Percentiles rank a stretch among this genome's conserved stretches.
Conservation (phyloP, 1,284 basidiomycete species). For the Vanrija pseudolonga region DNA sequence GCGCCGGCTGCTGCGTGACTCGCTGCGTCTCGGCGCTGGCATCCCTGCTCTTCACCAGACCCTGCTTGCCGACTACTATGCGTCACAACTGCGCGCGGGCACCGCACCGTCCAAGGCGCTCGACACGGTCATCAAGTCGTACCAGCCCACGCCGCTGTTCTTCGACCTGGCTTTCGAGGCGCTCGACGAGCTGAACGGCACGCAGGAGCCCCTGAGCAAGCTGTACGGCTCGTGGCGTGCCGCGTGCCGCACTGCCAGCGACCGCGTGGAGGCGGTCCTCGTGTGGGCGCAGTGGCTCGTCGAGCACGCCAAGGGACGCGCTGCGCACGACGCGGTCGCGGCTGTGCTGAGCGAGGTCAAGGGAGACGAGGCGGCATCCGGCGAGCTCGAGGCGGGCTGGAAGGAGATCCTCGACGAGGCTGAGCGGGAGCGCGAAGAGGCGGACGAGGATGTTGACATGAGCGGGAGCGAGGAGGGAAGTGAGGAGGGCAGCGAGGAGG, state of each 20-base stretch:
- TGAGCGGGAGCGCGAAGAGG: constrained; percentile 6
- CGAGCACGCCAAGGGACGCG: constrained; percentile 17
- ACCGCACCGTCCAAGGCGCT: not conserved
- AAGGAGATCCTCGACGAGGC: constrained; percentile 16
- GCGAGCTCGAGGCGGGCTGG: constrained; percentile 25
- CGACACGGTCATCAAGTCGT: constrained; percentile 12
- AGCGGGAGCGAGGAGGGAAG: not conserved
- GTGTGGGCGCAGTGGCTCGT: constrained; percentile 27
- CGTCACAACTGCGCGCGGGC: constrained; percentile 6
- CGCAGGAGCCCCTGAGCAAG: constrained; percentile 14
- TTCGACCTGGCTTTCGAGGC: constrained; percentile 23
- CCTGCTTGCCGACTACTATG: constrained; percentile 19
- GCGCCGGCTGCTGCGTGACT: constrained; percentile 23
- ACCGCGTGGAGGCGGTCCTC: constrained; percentile 25
- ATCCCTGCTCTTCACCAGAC: constrained; percentile 23
- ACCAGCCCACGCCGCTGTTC: constrained; percentile 21
- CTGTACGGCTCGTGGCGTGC: constrained; percentile 32
- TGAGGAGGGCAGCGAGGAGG: not conserved
- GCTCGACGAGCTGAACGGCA: constrained; percentile 10
- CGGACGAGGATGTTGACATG: constrained; percentile 7
- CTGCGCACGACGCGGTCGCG: constrained; percentile 27
- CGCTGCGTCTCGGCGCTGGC: constrained; percentile 15
- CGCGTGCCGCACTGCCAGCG: constrained; percentile 10
- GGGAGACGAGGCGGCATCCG: constrained; percentile 8
- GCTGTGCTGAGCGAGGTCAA: constrained; percentile 26